A percentile compares a stretch with the other conserved stretches of the same genome.
phyloP scores from a whole-genome alignment of 345 rosid genomes.

The Citrus mangshanensis region DNA sequence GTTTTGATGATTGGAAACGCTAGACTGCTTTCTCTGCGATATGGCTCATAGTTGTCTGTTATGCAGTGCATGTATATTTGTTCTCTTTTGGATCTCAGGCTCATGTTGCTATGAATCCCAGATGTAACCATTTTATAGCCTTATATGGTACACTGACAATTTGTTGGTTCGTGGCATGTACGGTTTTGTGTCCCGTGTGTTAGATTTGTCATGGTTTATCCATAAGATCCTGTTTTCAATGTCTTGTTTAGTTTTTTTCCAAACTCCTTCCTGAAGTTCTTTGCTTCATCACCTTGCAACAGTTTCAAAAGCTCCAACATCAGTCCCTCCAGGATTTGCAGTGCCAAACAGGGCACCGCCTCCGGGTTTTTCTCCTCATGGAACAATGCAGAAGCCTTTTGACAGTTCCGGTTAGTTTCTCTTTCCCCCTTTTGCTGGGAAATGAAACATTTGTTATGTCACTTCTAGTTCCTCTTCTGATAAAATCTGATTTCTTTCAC shows the following conservation, averaged over 20 bases:
- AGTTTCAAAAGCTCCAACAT: slow-evolving; percentile 44
- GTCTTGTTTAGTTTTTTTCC: neutral
- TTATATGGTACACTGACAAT: neutral
- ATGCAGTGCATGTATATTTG: neutral
- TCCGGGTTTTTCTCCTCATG: slow-evolving; percentile 51
- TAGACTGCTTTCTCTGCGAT: neutral
- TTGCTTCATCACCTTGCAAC: slow-evolving; percentile 5
- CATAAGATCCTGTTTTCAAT: neutral
- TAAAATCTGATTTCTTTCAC: neutral
- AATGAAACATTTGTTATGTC: neutral
- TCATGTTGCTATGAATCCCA: neutral
- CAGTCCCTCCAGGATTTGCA: slow-evolving; percentile 57
- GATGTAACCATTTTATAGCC: neutral
- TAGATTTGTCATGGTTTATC: no score
- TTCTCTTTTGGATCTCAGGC: neutral
- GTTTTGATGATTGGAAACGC: neutral
- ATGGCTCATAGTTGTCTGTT: neutral
- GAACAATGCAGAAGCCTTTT: slow-evolving; percentile 33
- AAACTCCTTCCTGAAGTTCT: neutral
- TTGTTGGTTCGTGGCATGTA: neutral
- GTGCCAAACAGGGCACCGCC: slow-evolving; percentile 53
- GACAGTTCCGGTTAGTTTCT: slow-evolving; percentile 35
- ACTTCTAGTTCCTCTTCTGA: neutral
- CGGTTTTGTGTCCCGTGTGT: neutral
- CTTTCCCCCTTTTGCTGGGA: neutral